phyloP scores from a whole-genome alignment of 495 filamentous ascomycete species.

The Penicillium dipodomyicola region DNA sequence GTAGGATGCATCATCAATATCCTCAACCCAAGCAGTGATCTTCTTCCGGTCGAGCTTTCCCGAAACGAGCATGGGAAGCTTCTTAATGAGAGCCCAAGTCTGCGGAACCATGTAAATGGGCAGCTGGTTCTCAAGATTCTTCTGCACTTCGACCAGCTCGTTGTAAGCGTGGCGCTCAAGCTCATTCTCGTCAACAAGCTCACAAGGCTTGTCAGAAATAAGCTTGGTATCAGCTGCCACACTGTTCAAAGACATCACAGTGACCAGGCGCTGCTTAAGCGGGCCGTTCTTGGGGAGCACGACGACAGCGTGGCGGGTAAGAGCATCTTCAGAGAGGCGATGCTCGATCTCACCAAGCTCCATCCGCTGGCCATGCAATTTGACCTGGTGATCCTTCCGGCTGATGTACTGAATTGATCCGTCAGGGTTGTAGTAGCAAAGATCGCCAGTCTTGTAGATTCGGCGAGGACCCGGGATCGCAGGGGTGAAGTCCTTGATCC shows the following conservation, averaged over 20 bases:
- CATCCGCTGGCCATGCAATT: constrained; percentile 66
- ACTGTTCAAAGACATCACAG: constrained; percentile 40
- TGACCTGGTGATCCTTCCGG: constrained; percentile 65
- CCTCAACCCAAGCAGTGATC: constrained; percentile 45
- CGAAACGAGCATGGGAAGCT: constrained; percentile 48
- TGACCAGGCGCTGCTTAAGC: constrained; percentile 42
- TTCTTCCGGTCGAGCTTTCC: constrained; percentile 51
- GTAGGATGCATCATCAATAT: constrained; percentile 35
- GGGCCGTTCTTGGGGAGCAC: constrained; percentile 43
- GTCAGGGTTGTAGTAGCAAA: constrained; percentile 53
- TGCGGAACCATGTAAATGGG: constrained; percentile 52
- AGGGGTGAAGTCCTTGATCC: constrained; percentile 30
- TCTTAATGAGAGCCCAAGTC: constrained; percentile 43
- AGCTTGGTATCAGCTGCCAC: constrained; percentile 29
- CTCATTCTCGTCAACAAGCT: constrained; percentile 33
- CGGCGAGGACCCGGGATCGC: constrained; percentile 26
- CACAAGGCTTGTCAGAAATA: constrained; percentile 34
- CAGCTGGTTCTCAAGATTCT: constrained; percentile 35
- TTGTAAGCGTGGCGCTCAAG: constrained; percentile 26
- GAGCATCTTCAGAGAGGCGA: constrained; percentile 34
- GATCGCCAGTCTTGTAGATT: constrained; percentile 52
- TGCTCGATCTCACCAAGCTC: constrained; percentile 56
- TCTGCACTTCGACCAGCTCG: constrained; percentile 38
- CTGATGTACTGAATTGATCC: constrained; percentile 54
- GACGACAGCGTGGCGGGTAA: constrained; percentile 47